Conservation (phyloP, 179 eudicot species). For the Gypsophila paniculata region DNA sequence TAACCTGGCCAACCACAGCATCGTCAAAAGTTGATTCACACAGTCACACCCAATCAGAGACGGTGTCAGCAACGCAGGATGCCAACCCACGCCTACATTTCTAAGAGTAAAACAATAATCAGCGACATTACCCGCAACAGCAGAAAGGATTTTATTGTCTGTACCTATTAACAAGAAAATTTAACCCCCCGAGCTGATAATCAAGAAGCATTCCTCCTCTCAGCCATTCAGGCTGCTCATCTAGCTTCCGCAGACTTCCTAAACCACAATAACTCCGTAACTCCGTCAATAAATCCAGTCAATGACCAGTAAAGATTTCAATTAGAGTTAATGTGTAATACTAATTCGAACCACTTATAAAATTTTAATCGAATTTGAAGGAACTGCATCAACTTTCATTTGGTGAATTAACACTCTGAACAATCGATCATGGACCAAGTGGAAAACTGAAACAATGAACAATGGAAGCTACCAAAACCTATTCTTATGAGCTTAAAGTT, state of each 20-base stretch:
- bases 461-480: neutral
- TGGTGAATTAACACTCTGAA: neutral
- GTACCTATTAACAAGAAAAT: conserved; percentile 97
- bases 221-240: conserved; percentile 98
- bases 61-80: neutral
- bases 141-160: neutral
- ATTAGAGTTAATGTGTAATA: neutral
- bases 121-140: neutral
- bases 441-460: conserved; percentile 7
- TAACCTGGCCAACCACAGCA: conserved; percentile 4
- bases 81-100: neutral
- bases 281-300: conserved; percentile 18
- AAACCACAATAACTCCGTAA: conserved; percentile 26
- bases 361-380: neutral
- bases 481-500: too few species aligned
- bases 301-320: conserved; percentile 12
- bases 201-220: conserved; percentile 94
- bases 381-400: neutral
- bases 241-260: conserved; percentile 97
- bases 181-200: conserved; percentile 98
- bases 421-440: neutral
- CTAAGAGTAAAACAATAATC: neutral
- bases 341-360: neutral
- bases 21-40: neutral
- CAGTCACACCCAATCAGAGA: neutral